A percentile compares a stretch with the other conserved stretches of the same genome.
phyloP scores from a whole-genome alignment of 148 eudicot genomes.

The Silene latifolia region DNA sequence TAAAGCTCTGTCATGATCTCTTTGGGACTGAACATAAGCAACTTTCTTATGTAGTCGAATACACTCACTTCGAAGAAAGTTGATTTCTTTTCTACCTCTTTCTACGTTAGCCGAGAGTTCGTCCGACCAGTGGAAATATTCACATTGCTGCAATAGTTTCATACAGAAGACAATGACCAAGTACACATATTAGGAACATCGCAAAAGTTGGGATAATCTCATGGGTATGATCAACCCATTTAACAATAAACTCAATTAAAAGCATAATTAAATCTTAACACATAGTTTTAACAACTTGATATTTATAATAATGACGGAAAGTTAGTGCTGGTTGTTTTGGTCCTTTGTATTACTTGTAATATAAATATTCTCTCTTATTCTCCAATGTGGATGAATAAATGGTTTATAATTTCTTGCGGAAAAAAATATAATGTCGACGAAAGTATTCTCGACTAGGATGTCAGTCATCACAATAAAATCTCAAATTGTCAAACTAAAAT shows the following conservation, averaged over 20 bases:
- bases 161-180: conserved; percentile 4
- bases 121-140: conserved; percentile 42
- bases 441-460: neutral
- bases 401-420: no score
- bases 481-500: neutral
- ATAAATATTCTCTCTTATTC: no score
- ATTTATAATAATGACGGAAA: no score
- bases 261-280: neutral
- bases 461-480: neutral
- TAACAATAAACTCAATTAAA: no score
- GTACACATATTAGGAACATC: neutral
- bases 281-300: neutral
- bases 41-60: conserved; percentile 39
- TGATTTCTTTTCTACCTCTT: conserved; percentile 35
- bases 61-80: conserved; percentile 37
- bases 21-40: conserved; percentile 32
- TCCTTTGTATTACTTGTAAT: no score
- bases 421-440: neutral
- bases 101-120: conserved; percentile 30
- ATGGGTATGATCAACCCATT: no score
- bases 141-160: conserved; percentile 36
- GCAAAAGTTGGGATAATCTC: neutral
- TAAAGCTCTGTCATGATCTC: conserved; percentile 33
- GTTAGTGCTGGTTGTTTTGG: no score
- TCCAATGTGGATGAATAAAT: no score